A percentile compares a stretch with the other conserved stretches of the same genome.
Evolutionary conservation across 1,284 basidiomycete genomes (phyloP).

Genomic region (Microbotryum scabiosae): DNA sequence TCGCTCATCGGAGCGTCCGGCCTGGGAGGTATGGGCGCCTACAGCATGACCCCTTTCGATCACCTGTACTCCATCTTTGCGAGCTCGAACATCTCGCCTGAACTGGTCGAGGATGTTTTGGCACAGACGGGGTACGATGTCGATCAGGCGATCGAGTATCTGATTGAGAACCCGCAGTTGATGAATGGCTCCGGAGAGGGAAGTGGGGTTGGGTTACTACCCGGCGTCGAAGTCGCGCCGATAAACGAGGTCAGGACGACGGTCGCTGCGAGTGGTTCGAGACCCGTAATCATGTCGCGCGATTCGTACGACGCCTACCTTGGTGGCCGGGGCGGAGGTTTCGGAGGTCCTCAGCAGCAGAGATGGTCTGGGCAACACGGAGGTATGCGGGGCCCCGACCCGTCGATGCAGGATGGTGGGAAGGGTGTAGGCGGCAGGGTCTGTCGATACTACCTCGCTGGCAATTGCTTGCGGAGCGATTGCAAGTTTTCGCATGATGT

Average conservation of each 20-base stretch:
- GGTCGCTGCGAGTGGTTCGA: conserved; percentile 17
- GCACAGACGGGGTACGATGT: conserved; percentile 84
- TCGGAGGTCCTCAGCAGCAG: background rate
- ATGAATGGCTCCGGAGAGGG: conserved; percentile 6
- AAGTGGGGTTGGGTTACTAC: conserved; percentile 28
- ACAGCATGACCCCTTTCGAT: conserved; percentile 84
- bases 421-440: conserved; percentile 46
- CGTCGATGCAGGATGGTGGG: conserved; percentile 17
- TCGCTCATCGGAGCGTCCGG: conserved; percentile 16
- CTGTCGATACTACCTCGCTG: conserved; percentile 91
- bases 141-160: conserved; percentile 84
- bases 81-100: conserved; percentile 65
- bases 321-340: conserved; percentile 15
- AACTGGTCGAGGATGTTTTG: conserved; percentile 87
- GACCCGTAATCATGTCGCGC: conserved; percentile 32
- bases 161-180: conserved; percentile 55
- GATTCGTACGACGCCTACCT: conserved; percentile 31
- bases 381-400: conserved; percentile 26
- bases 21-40: conserved; percentile 25
- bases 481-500: conserved; percentile 66
- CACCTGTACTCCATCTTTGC: conserved; percentile 89
- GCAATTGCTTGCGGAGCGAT: conserved; percentile 89
- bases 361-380: conserved; percentile 21
- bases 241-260: background rate
- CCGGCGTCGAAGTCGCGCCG: conserved; percentile 1